Evolutionary conservation across 2,329 filamentous ascomycete species (phyloP), one percentile per base, ranked within the genome.

Genomic region (Cercospora beticola): DNA sequence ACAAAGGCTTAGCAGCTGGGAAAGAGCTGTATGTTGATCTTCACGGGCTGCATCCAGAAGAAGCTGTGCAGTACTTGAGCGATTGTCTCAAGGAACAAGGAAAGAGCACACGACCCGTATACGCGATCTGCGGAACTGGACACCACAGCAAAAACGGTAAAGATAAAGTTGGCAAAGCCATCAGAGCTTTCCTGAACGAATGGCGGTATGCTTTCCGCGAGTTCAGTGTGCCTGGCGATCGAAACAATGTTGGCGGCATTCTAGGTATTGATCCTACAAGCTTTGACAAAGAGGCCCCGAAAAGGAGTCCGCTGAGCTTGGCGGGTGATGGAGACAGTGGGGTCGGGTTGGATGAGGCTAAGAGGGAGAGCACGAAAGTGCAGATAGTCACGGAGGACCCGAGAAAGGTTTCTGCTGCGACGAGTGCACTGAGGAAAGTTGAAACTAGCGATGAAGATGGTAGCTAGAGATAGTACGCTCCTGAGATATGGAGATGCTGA

Each of bases 71-170:
- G 72, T 98, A 98, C 76, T 87, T 99, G 4, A 93, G 95, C 79
- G 90, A 90, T 71, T 91, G 96, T 46, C 88, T 99, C 23, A 84
- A 94, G 70, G 92, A 96, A 76, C 95, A 97, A 76, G 87, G 88
- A 72, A 89, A 91, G 73, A 86, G 86, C 40, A 81, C 84, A 5
- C 87, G 89, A 23, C 92, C 94, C 2, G 87, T 99, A 52, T 99
- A 98, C 78, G 94, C 94, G 73, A 98, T 99, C 78, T 97, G 94
- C 1, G 95, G 95, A 56, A 98, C 94, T 0, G 95, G 94, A 3
- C 94, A 98, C 77, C 95, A 99, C 81, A 97, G 92, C 79, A 98
- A 98, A 84, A 97, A 97, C 78, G 94, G 95, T 76, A 98, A 98
- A 80, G 95, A 99, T 81, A 99, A 99, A 82, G 92, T 99, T 40